Evolutionary conservation across 1,139 yeast species (phyloP).

Genomic region (Arxiozyma slooffiae): DNA sequence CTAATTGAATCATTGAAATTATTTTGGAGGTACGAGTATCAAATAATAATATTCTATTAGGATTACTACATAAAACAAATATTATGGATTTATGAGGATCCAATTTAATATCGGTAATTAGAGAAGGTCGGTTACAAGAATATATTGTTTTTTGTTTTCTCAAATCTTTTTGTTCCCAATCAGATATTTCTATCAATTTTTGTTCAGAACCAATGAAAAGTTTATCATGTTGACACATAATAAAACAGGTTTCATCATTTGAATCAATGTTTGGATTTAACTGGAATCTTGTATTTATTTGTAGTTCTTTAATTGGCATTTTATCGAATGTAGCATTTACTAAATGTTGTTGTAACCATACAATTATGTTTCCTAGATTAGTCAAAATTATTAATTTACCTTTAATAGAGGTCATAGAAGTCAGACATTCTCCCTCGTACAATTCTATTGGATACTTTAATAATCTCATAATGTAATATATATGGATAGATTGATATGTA

Average conservation of each 20-base stretch:
- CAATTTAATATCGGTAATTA: conserved; percentile 26
- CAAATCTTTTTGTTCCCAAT: conserved; percentile 11
- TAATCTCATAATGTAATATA: conserved; percentile 25
- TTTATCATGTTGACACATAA: conserved; percentile 11
- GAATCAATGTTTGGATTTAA: conserved; percentile 9
- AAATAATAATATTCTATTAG: conserved; percentile 17
- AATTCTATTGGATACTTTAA: conserved; percentile 28
- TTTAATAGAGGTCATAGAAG: conserved; percentile 21
- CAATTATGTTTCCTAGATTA: conserved; percentile 33
- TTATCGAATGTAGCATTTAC: conserved; percentile 27
- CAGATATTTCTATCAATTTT: conserved; percentile 10
- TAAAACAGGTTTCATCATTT: conserved; percentile 9
- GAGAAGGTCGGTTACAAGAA: conserved; percentile 14
- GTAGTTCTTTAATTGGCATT: conserved; percentile 16
- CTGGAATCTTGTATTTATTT: conserved; percentile 5
- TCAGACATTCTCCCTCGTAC: conserved; percentile 8
- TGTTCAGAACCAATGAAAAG: conserved; percentile 23
- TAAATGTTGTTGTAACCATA: conserved; percentile 32
- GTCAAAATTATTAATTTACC: conserved; percentile 15
- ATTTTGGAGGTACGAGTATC: conserved; percentile 10
- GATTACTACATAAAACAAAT: conserved; percentile 19
- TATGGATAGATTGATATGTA: background rate
- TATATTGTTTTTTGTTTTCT: conserved; percentile 8
- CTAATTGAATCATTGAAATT: conserved; percentile 15
- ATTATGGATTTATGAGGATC: conserved; percentile 14